Base-by-base conservation (phyloP, 169 alveolate species). In the Plasmodium ovale region DNA sequence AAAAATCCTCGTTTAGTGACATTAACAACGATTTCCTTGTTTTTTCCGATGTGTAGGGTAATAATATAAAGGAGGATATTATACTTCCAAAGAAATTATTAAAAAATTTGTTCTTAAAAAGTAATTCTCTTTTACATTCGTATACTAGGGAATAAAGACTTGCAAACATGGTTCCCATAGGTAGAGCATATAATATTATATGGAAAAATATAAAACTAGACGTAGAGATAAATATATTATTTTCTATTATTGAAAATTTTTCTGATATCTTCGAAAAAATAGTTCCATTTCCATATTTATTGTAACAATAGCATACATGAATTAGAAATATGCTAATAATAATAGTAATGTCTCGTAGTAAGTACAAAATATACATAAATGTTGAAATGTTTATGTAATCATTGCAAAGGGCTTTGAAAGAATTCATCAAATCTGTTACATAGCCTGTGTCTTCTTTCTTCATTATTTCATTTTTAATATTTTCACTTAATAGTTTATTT, bases 121-220 rank as follows among this genome's bases (percentile, higher is more conserved):
- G 49, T 65, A 79, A 53, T 51, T 64, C 89, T 29, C 82, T 79
- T 56, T 65, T 79, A 44, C 84, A 79, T 23, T 79, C 89, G 53
- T 79, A 79, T 27, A 79, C 89, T 44, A 79, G 35, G 37, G 89
- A 65, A 25, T 79, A 79, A 21, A 79, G 69, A 65, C 89, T 79
- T 65, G 71, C 60, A 69, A 79, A 79, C 89, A 79, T 79, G 44
- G 89, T 79, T 79, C 89, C 89, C 89, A 79, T 79, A 21, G 89
- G 89, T 29, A 79, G 35, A 14, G 84, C 53, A 79, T 79, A 79
- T 79, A 79, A 67, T 21, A 79, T 79, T 29, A 79, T 65, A 70
- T 79, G 89, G 53, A 79, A 79, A 35, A 79, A 53, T 59, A 67
- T 29, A 51, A 67, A 79, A 16, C 39, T 21, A 16, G 51, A 12